phyloP scores from a whole-genome alignment of 257 asterid species.

The Thymus mandschuricus region DNA sequence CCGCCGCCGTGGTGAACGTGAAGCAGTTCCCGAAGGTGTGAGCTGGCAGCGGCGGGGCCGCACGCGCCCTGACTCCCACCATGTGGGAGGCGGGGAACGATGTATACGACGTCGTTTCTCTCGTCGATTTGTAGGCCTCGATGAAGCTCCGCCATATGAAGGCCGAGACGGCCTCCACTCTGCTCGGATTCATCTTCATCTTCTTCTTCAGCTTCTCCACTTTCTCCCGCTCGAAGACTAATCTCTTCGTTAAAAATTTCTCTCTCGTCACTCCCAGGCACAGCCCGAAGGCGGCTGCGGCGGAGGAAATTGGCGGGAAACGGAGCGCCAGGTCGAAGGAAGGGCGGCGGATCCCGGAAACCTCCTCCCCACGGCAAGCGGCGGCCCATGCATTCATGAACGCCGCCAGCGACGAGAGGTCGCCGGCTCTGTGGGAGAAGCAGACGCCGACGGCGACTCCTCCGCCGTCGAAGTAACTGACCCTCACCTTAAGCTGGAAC shows the following conservation, averaged over 20 bases:
- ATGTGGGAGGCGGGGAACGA: not conserved
- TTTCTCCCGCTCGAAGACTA: slow-evolving; percentile 12
- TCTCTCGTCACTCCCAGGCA: not conserved
- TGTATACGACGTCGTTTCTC: not conserved
- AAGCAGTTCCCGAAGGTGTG: not conserved
- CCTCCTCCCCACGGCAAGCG: not conserved
- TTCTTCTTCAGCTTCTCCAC: not conserved
- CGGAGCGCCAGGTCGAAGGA: not conserved
- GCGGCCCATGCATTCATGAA: no score
- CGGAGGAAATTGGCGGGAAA: not conserved
- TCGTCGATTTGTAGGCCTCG: not conserved
- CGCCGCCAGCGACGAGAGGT: no score
- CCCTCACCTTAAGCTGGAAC: no score
- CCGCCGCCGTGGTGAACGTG: not conserved
- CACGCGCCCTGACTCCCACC: not conserved
- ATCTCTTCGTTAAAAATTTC: not conserved
- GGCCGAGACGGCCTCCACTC: slow-evolving; percentile 12
- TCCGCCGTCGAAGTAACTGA: no score
- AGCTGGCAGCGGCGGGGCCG: slow-evolving; percentile 5
- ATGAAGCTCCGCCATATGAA: not conserved
- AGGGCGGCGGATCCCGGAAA: not conserved
- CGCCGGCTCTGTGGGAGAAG: no score
- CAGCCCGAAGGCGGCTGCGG: not conserved
- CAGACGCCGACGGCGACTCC: no score
- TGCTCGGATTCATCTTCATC: not conserved